These are phyloP conservation scores for Fagus sylvatica DNA, from an alignment of 306 rosid genomes.

Conservation along the genomic window DNA sequence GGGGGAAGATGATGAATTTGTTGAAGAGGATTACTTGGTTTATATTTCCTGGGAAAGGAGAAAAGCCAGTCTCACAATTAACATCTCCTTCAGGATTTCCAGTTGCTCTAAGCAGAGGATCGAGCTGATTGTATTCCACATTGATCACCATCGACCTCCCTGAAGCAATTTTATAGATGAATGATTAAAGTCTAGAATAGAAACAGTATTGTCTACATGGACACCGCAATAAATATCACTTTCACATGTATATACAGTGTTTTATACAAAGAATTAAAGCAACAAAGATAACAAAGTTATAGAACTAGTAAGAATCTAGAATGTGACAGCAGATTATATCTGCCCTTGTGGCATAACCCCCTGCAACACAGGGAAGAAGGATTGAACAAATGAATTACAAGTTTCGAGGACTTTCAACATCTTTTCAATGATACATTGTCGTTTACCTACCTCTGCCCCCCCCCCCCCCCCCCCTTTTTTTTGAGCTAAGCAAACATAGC, in stretches of 20 bases:
- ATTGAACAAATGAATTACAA: not conserved
- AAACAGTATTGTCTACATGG: not conserved
- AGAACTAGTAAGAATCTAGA: not conserved
- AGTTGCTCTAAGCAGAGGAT: slow-evolving; percentile 96
- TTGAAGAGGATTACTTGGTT: slow-evolving; percentile 73
- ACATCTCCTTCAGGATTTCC: slow-evolving; percentile 86
- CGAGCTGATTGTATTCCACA: slow-evolving; percentile 98
- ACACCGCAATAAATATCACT: not conserved
- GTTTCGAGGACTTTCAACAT: not conserved
- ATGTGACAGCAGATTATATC: not conserved
- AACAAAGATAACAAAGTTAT: not conserved
- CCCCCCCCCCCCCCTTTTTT: too few species aligned
- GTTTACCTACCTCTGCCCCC: too few species aligned
- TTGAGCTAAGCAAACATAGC: not conserved
- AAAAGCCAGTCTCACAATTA: slow-evolving; percentile 82
- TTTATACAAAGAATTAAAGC: not conserved
- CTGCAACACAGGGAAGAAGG: not conserved
- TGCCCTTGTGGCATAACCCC: not conserved
- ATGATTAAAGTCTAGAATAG: slow-evolving; percentile 12
- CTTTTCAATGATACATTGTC: not conserved
- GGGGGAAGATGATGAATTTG: slow-evolving; percentile 12
- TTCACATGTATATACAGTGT: not conserved
- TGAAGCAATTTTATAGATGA: slow-evolving; percentile 30
- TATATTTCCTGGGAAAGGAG: slow-evolving; percentile 97
- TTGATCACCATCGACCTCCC: slow-evolving; percentile 97